Base-by-base conservation (phyloP, 2,329 filamentous ascomycete species). In the Colletotrichum liaoningense region DNA sequence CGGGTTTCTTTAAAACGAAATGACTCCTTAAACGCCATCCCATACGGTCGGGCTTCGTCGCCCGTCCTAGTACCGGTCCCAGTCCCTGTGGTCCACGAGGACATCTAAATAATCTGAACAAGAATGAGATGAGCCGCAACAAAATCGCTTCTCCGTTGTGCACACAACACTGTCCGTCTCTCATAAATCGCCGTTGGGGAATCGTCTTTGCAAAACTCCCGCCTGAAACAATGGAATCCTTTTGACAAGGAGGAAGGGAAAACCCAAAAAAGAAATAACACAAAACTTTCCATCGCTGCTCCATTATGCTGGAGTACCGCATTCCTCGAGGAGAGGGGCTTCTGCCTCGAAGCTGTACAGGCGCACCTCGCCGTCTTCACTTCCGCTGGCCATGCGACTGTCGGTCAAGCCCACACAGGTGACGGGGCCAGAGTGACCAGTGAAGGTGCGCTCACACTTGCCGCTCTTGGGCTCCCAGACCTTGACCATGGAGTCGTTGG, bases 401-500 rank as follows among this genome's bases (percentile, higher is more conserved):
- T 98, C 97, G 78, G 95, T 97, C 7, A 99, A 86, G 1, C 94
- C 95, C 52, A 98, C 93, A 80, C 96, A 98, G 3, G 95, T 98
- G 3, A 98, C 95, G 0, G 97, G 95, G 0, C 95, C 96, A 1
- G 92, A 90, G 82, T 98, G 97, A 0, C 95, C 95, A 2, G 94
- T 95, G 79, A 98, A 96, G 3, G 95, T 98, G 62, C 95, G 89
- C 81, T 98, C 95, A 82, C 95, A 98, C 79, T 94, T 95, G 33
- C 97, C 97, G 1, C 94, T 95, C 70, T 95, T 88, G 19, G 96
- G 94, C 83, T 98, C 96, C 97, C 97, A 99, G 38, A 89, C 64
- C 85, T 98, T 98, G 78, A 98, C 94, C 91, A 96, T 97, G 55
- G 94, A 92, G 83, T 99, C 97, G 81, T 98, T 95, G 12, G 94